Evolutionary conservation across 306 rosid genomes (phyloP), one percentile per base, ranked within the genome.

Genomic region (Dryas drummondii): DNA sequence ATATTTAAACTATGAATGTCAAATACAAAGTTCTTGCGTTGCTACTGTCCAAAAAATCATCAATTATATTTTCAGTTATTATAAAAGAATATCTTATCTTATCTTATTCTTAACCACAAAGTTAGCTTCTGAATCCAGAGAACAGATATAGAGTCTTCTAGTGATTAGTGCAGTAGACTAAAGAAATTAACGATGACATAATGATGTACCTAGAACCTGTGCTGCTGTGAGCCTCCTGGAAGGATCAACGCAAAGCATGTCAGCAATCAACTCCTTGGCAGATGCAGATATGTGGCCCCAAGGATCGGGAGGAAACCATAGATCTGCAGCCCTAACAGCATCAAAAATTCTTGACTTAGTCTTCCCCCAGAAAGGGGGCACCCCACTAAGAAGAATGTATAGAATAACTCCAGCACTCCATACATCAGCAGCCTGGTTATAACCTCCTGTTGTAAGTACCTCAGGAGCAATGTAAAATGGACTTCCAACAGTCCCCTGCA

Each of bases 321-420:
- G 79, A 76, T 82, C 79, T 61, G 97, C 87, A 5, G 82, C 89
- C 82, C 88, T 84, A 76, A 91, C 94, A n/a, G 97, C 91, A 47
- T 91, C 92, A 67, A 91, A 91, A 71, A 89, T 91, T 17, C 46
- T 87, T 0, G 97, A 89, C 71, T 87, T 91, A 2, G 94, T 91
- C 88, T 87, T 91, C 42, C 97, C 97, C 94, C 94, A 89, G 81
- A 91, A 91, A 0, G 94, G 97, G 15, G 97, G 92, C 84, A 81
- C 84, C 44, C 91, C 94, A 32, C 97, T 89, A 69, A 91, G 84
- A 73, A 91, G 89, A 78, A 89, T 91, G 77, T 91, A 91, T 72
- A 91, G 89, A 78, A 89, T 91, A 78, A 91, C 94, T 44, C 97
- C 94, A 16, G 93, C 87, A 79, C 97, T 91, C 92, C 97, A 91